phyloP scores from a whole-genome alignment of 192 early-diverging fungal species.

The Entomortierella parvispora region DNA sequence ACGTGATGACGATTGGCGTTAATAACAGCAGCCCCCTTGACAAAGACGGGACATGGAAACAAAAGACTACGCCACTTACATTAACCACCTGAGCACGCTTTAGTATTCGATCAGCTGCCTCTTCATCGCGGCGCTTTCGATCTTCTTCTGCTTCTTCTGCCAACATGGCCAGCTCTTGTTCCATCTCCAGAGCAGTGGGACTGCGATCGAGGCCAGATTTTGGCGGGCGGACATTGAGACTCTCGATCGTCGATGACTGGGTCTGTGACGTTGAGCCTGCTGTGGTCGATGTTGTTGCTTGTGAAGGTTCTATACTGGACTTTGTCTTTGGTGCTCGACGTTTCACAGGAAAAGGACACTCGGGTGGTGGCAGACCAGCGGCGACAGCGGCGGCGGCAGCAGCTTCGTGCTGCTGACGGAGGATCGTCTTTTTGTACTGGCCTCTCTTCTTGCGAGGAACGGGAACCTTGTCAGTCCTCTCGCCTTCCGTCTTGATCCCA shows the following conservation, averaged over 20 bases:
- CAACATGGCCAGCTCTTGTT: slow-evolving; percentile 40
- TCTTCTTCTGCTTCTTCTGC: slow-evolving; percentile 49
- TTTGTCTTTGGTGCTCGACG: no score
- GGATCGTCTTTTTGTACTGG: slow-evolving; percentile 46
- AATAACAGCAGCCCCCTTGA: no score
- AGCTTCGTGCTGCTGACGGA: slow-evolving; percentile 38
- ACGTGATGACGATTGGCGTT: not conserved
- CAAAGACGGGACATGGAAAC: no score
- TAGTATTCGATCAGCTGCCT: slow-evolving; percentile 34
- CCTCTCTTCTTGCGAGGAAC: slow-evolving; percentile 39
- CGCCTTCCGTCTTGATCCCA: slow-evolving; percentile 18
- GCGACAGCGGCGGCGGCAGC: slow-evolving; percentile 27
- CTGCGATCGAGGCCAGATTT: slow-evolving; percentile 1
- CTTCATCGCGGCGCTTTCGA: slow-evolving; percentile 31
- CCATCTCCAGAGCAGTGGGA: slow-evolving; percentile 28
- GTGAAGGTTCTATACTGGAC: not conserved
- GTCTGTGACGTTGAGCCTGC: not conserved
- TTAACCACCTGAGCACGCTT: slow-evolving; percentile 48
- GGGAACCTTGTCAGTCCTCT: not conserved
- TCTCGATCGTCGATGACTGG: slow-evolving; percentile 12
- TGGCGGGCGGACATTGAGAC: slow-evolving; percentile 3
- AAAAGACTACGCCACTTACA: slow-evolving; percentile 10
- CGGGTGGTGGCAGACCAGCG: no score
- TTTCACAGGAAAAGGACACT: no score
- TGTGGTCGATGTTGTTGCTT: not conserved